Percentiles rank a stretch among this genome's conserved stretches.
Evolutionary conservation across 805 yeast genomes (phyloP).

Genomic region (Limtongozyma cylindracea): DNA sequence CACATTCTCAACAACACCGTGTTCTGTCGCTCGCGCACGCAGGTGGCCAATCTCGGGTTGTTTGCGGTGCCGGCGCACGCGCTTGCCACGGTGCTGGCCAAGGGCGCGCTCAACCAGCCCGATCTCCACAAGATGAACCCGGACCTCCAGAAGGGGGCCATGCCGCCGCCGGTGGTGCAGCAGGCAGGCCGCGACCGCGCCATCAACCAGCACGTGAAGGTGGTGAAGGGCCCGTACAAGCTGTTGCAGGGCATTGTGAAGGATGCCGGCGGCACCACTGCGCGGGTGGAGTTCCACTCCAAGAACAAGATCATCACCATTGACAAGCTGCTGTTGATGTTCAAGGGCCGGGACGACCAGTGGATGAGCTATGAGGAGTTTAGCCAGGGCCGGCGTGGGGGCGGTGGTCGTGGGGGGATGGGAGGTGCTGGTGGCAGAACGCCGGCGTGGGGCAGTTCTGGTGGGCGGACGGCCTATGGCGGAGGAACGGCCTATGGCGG

Average conservation of each 20-base stretch:
- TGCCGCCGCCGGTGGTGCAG: conserved; percentile 13
- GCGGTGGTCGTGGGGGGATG: conserved; percentile 21
- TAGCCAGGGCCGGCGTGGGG: conserved; percentile 13
- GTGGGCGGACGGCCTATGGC: no score
- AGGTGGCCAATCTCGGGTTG: conserved; percentile 73
- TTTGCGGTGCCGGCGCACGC: conserved; percentile 57
- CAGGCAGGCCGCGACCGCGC: conserved; percentile 62
- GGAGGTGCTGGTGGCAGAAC: conserved; percentile 9
- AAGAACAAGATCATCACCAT: conserved; percentile 75
- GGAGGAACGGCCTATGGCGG: no score
- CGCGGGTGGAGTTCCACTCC: conserved; percentile 84
- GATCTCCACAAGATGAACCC: conserved; percentile 84
- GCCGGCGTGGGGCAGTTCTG: conserved; percentile 2
- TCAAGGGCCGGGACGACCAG: conserved; percentile 24
- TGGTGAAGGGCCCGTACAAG: conserved; percentile 80
- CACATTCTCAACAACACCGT: conserved; percentile 66
- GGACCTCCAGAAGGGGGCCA: conserved; percentile 18
- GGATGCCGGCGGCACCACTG: conserved; percentile 79
- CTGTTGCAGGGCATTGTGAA: conserved; percentile 85
- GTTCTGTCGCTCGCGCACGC: conserved; percentile 59
- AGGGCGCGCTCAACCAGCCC: conserved; percentile 24
- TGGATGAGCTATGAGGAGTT: conserved; percentile 5
- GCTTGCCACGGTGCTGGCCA: conserved; percentile 52
- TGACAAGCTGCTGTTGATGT: conserved; percentile 52
- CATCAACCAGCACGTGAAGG: conserved; percentile 62